Conservation (phyloP, 2,329 filamentous ascomycete genomes). For the Podosphaera fusca region DNA sequence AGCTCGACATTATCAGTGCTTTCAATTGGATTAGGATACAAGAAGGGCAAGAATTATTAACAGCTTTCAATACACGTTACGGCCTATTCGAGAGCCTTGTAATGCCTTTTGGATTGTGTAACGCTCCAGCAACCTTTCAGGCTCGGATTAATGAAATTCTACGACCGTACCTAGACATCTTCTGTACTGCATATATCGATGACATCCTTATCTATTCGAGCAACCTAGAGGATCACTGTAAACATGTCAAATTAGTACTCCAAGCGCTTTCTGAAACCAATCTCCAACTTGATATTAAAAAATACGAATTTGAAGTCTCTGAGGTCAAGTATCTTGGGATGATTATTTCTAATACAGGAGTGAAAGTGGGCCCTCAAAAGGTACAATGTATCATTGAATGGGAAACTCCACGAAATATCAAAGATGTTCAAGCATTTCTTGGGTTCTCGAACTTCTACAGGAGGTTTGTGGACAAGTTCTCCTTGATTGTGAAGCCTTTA, state of each 20-base stretch:
- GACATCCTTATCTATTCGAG: background rate
- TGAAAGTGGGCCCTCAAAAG: background rate
- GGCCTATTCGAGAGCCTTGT: background rate
- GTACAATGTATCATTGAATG: background rate
- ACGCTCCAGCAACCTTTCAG: background rate
- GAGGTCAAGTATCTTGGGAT: background rate
- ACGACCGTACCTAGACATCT: background rate
- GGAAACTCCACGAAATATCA: background rate
- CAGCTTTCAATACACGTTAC: background rate
- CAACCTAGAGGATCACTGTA: background rate
- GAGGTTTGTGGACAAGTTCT: no score
- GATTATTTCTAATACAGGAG: background rate
- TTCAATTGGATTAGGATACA: background rate
- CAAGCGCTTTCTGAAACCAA: background rate
- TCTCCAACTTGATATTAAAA: background rate
- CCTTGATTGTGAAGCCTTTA: background rate
- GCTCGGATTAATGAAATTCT: background rate
- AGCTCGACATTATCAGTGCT: background rate
- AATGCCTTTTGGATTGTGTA: conserved; percentile 1
- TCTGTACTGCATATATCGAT: background rate
- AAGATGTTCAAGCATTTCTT: background rate
- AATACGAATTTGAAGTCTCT: background rate
- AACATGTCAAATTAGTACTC: background rate
- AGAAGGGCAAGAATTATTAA: background rate
- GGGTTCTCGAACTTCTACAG: background rate